Conservation (phyloP, 2,329 filamentous ascomycete genomes). For the Colletotrichum lentis region DNA sequence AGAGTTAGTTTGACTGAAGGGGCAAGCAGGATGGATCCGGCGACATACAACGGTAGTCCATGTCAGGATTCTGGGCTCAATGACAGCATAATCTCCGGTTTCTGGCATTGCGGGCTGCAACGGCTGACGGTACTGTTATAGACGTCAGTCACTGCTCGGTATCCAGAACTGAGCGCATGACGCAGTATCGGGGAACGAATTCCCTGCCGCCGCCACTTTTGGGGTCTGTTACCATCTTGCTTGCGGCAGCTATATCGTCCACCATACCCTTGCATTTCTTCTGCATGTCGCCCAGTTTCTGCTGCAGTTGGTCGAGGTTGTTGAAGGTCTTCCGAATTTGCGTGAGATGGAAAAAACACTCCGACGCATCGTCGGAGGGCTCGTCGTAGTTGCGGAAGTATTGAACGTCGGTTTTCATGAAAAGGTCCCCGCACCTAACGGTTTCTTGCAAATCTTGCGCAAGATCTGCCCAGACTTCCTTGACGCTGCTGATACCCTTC, state of each 20-base stretch:
- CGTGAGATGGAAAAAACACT: neutral
- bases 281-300: neutral
- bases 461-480: neutral
- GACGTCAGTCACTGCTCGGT: neutral
- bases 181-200: neutral
- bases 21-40: neutral
- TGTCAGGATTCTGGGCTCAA: neutral
- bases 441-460: neutral
- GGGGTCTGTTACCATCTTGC: no score
- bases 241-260: neutral
- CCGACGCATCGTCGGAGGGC: accelerated
- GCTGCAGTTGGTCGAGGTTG: neutral
- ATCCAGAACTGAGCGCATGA: neutral
- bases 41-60: neutral
- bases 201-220: no score
- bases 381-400: constrained; percentile 1
- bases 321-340: neutral
- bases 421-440: neutral
- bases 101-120: neutral
- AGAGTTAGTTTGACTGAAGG: neutral
- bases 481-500: accelerated
- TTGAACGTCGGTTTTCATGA: neutral
- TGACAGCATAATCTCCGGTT: neutral
- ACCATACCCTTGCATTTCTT: neutral
- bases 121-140: neutral